Percentiles rank a stretch among this genome's conserved stretches.
These are phyloP conservation scores for Ensete glaucum DNA, from an alignment of 176 grass and related monocot genomes.

Conservation along the genomic window DNA sequence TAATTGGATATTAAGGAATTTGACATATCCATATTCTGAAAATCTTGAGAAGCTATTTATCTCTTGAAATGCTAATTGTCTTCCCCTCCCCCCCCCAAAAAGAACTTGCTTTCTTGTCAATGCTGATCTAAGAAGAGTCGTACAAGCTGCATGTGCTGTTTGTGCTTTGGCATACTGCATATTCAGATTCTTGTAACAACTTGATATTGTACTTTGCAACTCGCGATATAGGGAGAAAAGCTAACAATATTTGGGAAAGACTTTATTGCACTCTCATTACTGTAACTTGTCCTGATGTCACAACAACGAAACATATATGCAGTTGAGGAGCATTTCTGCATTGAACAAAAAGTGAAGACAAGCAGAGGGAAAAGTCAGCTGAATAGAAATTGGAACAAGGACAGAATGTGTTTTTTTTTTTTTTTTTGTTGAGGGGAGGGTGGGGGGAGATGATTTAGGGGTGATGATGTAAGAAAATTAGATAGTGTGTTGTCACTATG, in stretches of 20 bases:
- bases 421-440: no score
- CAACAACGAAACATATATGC: no score
- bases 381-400: neutral
- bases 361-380: neutral
- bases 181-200: neutral
- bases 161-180: neutral
- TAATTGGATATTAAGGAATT: neutral
- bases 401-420: neutral
- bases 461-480: neutral
- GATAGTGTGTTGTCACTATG: neutral
- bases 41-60: neutral
- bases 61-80: neutral
- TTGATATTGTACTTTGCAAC: no score
- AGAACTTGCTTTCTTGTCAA: neutral
- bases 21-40: neutral
- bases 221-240: neutral
- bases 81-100: no score
- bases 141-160: neutral
- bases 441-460: no score
- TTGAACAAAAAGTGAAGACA: neutral
- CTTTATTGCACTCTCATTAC: no score
- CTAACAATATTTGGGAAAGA: neutral
- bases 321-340: no score
- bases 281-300: no score
- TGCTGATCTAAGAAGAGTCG: neutral